Percentiles rank a stretch among this genome's conserved stretches.
Evolutionary conservation across 495 filamentous ascomycete genomes (phyloP).

Genomic region (Neurospora africana): DNA sequence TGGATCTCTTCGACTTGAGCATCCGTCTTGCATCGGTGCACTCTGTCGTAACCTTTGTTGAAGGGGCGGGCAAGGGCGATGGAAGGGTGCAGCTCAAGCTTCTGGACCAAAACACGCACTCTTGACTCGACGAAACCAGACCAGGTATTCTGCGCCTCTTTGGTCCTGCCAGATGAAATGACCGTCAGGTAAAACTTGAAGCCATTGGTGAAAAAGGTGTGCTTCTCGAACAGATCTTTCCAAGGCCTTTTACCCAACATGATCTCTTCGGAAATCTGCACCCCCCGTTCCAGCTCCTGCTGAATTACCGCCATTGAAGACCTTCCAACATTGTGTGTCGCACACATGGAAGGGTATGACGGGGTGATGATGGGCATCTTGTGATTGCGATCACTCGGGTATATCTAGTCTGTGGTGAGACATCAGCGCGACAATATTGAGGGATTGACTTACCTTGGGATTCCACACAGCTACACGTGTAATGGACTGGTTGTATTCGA

Average conservation of each 20-base stretch:
- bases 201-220: slow-evolving; percentile 82
- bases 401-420: slow-evolving; percentile 48
- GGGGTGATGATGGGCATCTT: slow-evolving; percentile 97
- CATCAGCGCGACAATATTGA: slow-evolving; percentile 15
- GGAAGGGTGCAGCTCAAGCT: slow-evolving; percentile 61
- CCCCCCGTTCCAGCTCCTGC: slow-evolving; percentile 67
- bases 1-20: slow-evolving; percentile 59
- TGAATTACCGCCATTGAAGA: slow-evolving; percentile 79
- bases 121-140: slow-evolving; percentile 90
- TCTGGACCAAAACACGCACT: slow-evolving; percentile 69
- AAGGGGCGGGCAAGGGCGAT: slow-evolving; percentile 83
- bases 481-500: slow-evolving; percentile 71
- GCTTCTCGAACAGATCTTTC: slow-evolving; percentile 79
- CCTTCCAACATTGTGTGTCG: slow-evolving; percentile 82
- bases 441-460: slow-evolving; percentile 52
- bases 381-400: slow-evolving; percentile 69
- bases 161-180: slow-evolving; percentile 72
- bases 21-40: slow-evolving; percentile 62
- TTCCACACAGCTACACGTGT: slow-evolving; percentile 76
- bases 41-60: slow-evolving; percentile 80
- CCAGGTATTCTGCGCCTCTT: slow-evolving; percentile 78
- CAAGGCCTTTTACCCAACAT: slow-evolving; percentile 59
- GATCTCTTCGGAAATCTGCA: slow-evolving; percentile 71
- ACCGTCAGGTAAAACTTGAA: slow-evolving; percentile 94
- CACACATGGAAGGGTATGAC: slow-evolving; percentile 91